Evolutionary conservation across 306 rosid species (phyloP).

Genomic region (Gastrolobium villosum): DNA sequence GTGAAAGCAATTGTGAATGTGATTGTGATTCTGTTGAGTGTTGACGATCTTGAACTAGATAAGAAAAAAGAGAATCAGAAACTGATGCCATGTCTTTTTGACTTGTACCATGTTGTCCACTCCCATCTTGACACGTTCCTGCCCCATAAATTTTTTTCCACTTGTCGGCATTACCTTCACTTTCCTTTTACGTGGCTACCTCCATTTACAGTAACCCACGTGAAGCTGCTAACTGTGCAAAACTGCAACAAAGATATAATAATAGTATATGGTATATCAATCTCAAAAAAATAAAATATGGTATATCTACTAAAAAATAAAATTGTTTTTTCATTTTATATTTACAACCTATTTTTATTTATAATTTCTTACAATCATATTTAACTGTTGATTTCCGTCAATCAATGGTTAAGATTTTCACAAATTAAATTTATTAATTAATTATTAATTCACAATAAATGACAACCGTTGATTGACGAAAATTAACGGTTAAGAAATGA

Average conservation of each 20-base stretch:
- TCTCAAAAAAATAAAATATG: too few relatives aligned
- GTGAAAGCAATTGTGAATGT: conserved; percentile 34
- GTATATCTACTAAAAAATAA: too few relatives aligned
- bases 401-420: too few relatives aligned
- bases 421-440: too few relatives aligned
- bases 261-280: background rate
- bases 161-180: background rate
- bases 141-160: background rate
- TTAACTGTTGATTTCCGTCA: too few relatives aligned
- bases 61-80: background rate
- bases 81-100: background rate
- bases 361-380: too few relatives aligned
- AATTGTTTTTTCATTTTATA: too few relatives aligned
- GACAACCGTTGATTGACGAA: too few relatives aligned
- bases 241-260: background rate
- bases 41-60: background rate
- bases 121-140: conserved; percentile 36
- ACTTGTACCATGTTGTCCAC: conserved; percentile 43
- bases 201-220: background rate
- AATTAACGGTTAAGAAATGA: too few relatives aligned
- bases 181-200: conserved; percentile 23
- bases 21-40: background rate
- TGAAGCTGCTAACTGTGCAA: conserved; percentile 2
- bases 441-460: too few relatives aligned
- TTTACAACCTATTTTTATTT: too few relatives aligned